phyloP scores from a whole-genome alignment of 2,329 filamentous ascomycete species.

The Dactylellina drechsleri region DNA sequence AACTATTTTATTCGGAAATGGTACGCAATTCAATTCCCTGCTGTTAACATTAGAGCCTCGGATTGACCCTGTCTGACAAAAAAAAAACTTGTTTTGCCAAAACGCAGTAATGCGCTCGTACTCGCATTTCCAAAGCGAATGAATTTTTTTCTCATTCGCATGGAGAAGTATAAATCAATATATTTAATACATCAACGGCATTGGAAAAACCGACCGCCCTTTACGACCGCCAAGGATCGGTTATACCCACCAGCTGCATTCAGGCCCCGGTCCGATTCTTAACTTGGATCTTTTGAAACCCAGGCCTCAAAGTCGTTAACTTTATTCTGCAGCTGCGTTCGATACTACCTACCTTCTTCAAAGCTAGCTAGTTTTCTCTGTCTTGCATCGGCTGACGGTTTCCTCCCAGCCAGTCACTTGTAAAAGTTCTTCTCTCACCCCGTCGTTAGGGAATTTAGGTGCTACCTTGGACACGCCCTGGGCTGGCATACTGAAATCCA shows the following conservation, averaged over 20 bases:
- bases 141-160: no score
- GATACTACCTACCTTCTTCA: constrained; percentile 1
- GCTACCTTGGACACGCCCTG: constrained; percentile 9
- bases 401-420: constrained; percentile 12
- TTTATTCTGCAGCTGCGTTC: constrained; percentile 11
- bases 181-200: no score
- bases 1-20: no score
- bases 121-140: no score
- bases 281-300: constrained; percentile 12
- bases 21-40: no score
- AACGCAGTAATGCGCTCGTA: no score
- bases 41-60: no score
- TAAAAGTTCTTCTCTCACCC: not conserved
- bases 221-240: not conserved
- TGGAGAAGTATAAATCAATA: no score
- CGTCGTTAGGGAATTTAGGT: constrained; percentile 1
- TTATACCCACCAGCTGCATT: constrained; percentile 1
- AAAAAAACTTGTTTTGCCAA: no score
- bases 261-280: not conserved
- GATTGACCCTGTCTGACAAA: no score
- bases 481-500: constrained; percentile 8
- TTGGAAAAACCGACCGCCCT: no score
- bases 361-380: constrained; percentile 7
- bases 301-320: constrained; percentile 5
- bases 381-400: not conserved